Evolutionary conservation across 148 eudicot genomes (phyloP).

Genomic region (Drosera capensis): DNA sequence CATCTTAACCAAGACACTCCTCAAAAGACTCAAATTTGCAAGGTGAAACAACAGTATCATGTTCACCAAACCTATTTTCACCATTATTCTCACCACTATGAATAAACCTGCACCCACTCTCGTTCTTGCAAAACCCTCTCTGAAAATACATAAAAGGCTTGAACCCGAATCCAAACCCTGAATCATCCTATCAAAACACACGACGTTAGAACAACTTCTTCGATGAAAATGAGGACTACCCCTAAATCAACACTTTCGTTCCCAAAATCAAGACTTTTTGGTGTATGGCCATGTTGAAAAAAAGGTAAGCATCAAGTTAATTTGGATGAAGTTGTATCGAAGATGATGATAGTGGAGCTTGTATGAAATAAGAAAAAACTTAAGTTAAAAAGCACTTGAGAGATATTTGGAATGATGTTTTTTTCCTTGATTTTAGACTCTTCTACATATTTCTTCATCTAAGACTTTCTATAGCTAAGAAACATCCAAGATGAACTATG

Average conservation of each 20-base stretch:
- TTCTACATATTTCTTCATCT: too few species aligned
- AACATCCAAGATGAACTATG: too few species aligned
- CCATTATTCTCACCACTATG: conserved; percentile 25
- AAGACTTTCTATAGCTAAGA: too few species aligned
- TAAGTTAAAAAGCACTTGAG: too few species aligned
- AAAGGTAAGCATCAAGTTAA: too few species aligned
- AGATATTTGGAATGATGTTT: too few species aligned
- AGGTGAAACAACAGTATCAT: conserved; percentile 30
- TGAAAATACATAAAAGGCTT: conserved; percentile 62
- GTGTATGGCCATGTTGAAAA: neutral
- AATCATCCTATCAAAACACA: conserved; percentile 38
- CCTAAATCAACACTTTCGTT: conserved; percentile 22
- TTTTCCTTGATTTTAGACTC: too few species aligned
- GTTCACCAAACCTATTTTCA: conserved; percentile 6
- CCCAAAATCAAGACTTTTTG: conserved; percentile 18
- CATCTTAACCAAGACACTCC: conserved; percentile 27
- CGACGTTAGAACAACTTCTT: conserved; percentile 60
- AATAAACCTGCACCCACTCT: conserved; percentile 41
- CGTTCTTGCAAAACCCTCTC: conserved; percentile 69
- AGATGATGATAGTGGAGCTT: too few species aligned
- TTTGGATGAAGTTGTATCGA: too few species aligned
- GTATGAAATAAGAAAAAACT: too few species aligned
- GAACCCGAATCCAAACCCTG: conserved; percentile 25
- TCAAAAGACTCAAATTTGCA: conserved; percentile 36
- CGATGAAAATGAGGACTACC: conserved; percentile 20